phyloP scores from a whole-genome alignment of 805 yeast species.

The Cyberlindnera mrakii region DNA sequence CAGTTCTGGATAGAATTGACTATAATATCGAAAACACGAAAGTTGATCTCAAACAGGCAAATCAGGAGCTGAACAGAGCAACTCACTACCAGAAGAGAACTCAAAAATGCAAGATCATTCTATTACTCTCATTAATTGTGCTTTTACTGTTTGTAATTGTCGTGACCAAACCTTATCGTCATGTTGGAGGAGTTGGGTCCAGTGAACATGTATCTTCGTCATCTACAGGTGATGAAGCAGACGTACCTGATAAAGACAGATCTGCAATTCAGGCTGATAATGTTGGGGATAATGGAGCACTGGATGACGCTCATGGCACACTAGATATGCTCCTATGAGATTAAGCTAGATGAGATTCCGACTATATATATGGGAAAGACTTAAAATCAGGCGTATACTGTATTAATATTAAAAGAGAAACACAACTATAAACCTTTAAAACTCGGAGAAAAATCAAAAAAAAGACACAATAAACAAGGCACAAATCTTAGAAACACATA shows the following conservation, averaged over 20 bases:
- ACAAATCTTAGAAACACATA: background rate
- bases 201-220: background rate
- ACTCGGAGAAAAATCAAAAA: background rate
- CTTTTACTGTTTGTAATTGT: slow-evolving; percentile 65
- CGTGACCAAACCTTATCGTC: slow-evolving; percentile 52
- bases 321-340: background rate
- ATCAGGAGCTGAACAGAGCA: slow-evolving; percentile 71
- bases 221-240: background rate
- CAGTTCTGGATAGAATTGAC: slow-evolving; percentile 87
- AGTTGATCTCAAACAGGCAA: slow-evolving; percentile 68
- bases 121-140: slow-evolving; percentile 65
- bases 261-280: slow-evolving; percentile 1
- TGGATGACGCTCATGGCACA: background rate
- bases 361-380: too few relatives aligned
- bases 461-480: background rate
- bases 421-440: background rate
- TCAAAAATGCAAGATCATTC: slow-evolving; percentile 82
- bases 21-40: slow-evolving; percentile 82
- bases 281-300: background rate
- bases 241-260: slow-evolving; percentile 9
- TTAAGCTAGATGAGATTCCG: background rate
- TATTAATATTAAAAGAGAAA: too few relatives aligned
- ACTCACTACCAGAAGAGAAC: slow-evolving; percentile 79
- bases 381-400: too few relatives aligned
- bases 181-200: slow-evolving; percentile 21